A percentile compares a stretch with the other conserved stretches of the same genome.
phyloP scores from a whole-genome alignment of 176 grass and related monocot species.

The Cymbopogon citratus region DNA sequence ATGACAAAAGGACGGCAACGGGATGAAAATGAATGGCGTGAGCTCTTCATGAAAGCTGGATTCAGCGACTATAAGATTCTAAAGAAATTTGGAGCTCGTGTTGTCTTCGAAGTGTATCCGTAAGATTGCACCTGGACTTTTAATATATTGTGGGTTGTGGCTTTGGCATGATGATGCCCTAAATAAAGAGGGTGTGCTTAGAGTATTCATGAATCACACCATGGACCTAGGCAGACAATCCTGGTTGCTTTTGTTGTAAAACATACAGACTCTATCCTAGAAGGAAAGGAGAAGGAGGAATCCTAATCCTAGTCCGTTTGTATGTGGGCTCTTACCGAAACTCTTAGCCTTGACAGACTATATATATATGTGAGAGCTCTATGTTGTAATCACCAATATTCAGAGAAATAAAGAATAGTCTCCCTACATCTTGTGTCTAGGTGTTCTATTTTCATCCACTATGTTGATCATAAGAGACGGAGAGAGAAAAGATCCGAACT shows the following conservation, averaged over 20 bases:
- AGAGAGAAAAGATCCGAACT: too few species aligned
- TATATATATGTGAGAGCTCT: too few species aligned
- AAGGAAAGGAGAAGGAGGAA: too few species aligned
- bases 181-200: not conserved
- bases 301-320: too few species aligned
- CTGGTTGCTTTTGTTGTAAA: not conserved
- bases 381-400: too few species aligned
- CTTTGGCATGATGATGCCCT: not conserved
- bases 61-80: conserved; percentile 27
- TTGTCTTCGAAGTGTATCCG: conserved; percentile 11
- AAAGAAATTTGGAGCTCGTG: conserved; percentile 8
- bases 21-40: conserved; percentile 26
- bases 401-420: too few species aligned
- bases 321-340: too few species aligned
- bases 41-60: conserved; percentile 33
- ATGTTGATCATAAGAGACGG: too few species aligned
- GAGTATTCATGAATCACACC: not conserved
- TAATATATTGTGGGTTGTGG: not conserved
- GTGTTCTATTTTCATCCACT: too few species aligned
- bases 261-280: too few species aligned
- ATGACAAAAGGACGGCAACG: conserved; percentile 28
- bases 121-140: not conserved
- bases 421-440: too few species aligned
- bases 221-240: not conserved
- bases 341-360: too few species aligned